Conservation (phyloP, 1,284 basidiomycete species). For the Cutaneotrichosporon cyanovorans region DNA sequence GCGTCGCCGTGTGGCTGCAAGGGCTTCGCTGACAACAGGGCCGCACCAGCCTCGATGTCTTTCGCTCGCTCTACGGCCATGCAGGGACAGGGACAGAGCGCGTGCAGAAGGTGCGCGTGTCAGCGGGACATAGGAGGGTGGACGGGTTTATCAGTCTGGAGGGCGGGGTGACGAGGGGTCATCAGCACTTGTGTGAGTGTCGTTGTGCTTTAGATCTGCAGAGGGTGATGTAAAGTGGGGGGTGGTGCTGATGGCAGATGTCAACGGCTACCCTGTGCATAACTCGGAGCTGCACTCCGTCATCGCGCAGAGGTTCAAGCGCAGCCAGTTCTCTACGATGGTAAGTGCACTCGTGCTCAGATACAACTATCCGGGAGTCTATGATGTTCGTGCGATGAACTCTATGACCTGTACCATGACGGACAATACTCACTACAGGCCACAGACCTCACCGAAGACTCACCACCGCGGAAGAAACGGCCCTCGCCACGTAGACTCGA, state of each 20-base stretch:
- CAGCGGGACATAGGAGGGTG: conserved; percentile 52
- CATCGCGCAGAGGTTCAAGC: conserved; percentile 58
- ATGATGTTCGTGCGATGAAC: too few species aligned
- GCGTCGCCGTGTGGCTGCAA: too few species aligned
- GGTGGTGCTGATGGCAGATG: conserved; percentile 52
- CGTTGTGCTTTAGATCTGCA: conserved; percentile 1
- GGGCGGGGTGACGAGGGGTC: conserved; percentile 63
- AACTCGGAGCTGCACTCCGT: conserved; percentile 57
- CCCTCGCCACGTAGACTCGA: conserved; percentile 64
- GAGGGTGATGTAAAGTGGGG: too few species aligned
- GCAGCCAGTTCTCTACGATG: conserved; percentile 25
- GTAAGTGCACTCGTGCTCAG: too few species aligned
- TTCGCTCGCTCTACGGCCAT: conserved; percentile 26
- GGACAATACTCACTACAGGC: conserved; percentile 4
- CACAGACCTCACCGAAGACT: conserved; percentile 40
- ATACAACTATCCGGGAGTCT: too few species aligned
- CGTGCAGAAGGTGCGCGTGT: conserved; percentile 57
- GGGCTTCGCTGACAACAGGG: conserved; percentile 6
- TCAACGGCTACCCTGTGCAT: conserved; percentile 70
- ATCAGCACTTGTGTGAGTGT: conserved; percentile 71
- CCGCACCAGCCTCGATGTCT: conserved; percentile 20
- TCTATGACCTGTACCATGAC: background rate
- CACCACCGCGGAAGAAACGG: conserved; percentile 35
- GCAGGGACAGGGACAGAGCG: conserved; percentile 39
- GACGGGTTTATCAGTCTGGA: conserved; percentile 74